Base-by-base conservation (phyloP, 371 early-diverging fungal species). In the Dipsacomyces acuminosporus region DNA sequence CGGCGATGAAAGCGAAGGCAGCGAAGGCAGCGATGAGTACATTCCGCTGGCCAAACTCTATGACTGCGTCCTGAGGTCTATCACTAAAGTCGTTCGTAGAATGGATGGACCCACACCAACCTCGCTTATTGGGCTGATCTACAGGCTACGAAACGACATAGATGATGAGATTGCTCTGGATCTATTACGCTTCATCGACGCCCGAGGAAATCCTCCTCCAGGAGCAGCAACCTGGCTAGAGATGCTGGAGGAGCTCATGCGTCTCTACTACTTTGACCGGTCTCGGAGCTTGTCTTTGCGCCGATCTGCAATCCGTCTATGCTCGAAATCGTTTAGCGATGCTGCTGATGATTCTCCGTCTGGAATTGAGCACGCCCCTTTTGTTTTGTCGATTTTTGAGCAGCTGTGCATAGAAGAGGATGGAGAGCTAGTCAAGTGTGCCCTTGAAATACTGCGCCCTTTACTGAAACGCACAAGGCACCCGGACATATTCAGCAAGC, bases 211-310 rank as follows among this genome's bases (percentile, higher is more conserved):
- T 7, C 74, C 86, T 34, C 73, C 83, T 22, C 85, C 88, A 11
- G 85, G 83, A 20, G 78, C 82, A 23, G 73, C 80, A 11, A 59
- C 76, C 54, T 87, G 86, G 83, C 56, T 84, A 8, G 74, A 71
- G 17, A 59, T 75, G n/a, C 64, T 87, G 17, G 64, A 72, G 33
- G 79, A 80, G 45, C 54, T 83, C 15, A 73, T 78, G 36, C 74
- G 76, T 17, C 65, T 78, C 5, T 88, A 83, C 41, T 83, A 78
- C 35, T 78, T 81, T 52, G 55, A 64, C 53, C 56, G 76, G 51
- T 30, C 65, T 54, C 43, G 75, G 17, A 62, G 63, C 1, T 60
- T 81, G 6, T 74, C 82, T 14, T 49, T 80, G 21, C 77, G 74
- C 5, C 80, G 82, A 23, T 63, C 83, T n/a, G 55, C 54, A 36